Conservation (phyloP, 495 filamentous ascomycete genomes). For the Tuber calosporum region DNA sequence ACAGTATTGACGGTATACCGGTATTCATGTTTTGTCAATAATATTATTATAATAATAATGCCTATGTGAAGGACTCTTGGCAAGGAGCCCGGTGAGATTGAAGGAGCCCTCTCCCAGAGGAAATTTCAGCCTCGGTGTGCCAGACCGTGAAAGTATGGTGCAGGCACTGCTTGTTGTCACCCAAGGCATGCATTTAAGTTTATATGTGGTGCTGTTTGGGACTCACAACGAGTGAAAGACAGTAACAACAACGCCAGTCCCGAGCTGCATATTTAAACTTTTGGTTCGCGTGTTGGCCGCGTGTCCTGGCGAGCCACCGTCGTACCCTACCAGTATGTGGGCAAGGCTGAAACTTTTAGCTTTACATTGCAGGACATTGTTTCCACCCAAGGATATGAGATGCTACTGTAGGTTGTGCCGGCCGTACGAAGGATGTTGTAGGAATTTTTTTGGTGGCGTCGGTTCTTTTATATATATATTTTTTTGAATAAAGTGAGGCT, state of each 20-base stretch:
- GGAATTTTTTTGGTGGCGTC: not conserved
- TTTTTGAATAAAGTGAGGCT: not conserved
- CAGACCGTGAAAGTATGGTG: not conserved
- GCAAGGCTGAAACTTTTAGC: constrained; percentile 5
- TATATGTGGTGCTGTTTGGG: not conserved
- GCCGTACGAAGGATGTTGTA: not conserved
- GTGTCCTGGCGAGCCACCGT: constrained; percentile 2
- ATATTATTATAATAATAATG: not conserved
- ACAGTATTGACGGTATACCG: no score
- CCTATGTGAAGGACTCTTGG: not conserved
- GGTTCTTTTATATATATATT: not conserved
- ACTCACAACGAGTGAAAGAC: not conserved
- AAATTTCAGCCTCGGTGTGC: not conserved
- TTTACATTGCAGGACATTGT: not conserved
- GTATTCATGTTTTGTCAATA: not conserved
- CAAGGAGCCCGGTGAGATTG: not conserved
- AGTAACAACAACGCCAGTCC: not conserved
- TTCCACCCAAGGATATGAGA: not conserved
- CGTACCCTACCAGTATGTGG: not conserved
- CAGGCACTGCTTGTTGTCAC: not conserved
- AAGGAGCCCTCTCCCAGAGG: not conserved
- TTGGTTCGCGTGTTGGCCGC: constrained; percentile 1
- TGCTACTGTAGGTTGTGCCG: not conserved
- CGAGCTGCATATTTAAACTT: not conserved
- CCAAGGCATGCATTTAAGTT: not conserved